phyloP scores from a whole-genome alignment of 1,284 basidiomycete genomes.

The Stygiomarasmius scandens region DNA sequence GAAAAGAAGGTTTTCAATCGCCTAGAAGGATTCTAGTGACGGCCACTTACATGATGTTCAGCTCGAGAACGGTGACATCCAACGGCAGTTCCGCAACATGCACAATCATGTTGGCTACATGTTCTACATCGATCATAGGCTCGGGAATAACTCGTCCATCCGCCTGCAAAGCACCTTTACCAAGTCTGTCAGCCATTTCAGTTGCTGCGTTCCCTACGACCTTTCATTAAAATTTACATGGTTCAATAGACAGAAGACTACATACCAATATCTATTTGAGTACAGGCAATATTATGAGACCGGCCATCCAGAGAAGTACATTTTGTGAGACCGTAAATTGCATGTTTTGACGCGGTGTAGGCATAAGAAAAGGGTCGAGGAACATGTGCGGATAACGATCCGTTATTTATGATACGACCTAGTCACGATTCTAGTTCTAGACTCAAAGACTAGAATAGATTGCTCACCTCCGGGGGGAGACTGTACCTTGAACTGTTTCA shows the following conservation, averaged over 20 bases:
- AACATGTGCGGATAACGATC: slow-evolving; percentile 74
- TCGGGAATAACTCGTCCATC: slow-evolving; percentile 65
- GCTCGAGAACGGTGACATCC: slow-evolving; percentile 70
- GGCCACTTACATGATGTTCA: slow-evolving; percentile 71
- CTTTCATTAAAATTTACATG: too few species aligned
- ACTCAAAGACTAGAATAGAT: neutral
- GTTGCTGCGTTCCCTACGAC: slow-evolving; percentile 69
- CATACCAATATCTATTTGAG: slow-evolving; percentile 79
- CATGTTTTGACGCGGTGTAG: slow-evolving; percentile 82
- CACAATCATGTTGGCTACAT: slow-evolving; percentile 73
- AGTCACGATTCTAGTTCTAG: neutral
- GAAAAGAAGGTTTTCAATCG: neutral
- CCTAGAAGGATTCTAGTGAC: neutral
- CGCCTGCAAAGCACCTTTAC: slow-evolving; percentile 63
- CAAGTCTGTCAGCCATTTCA: slow-evolving; percentile 49
- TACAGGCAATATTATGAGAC: slow-evolving; percentile 71
- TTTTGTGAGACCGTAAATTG: slow-evolving; percentile 75
- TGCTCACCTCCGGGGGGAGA: slow-evolving; percentile 65
- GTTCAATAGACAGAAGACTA: neutral
- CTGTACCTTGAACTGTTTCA: slow-evolving; percentile 74
- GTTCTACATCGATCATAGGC: slow-evolving; percentile 63
- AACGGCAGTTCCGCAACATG: slow-evolving; percentile 71
- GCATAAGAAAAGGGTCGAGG: slow-evolving; percentile 70
- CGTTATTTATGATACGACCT: slow-evolving; percentile 85
- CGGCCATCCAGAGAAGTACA: slow-evolving; percentile 78